Evolutionary conservation across 495 filamentous ascomycete species (phyloP), one percentile per base, ranked within the genome.

Genomic region (Achaetomiella virescens): DNA sequence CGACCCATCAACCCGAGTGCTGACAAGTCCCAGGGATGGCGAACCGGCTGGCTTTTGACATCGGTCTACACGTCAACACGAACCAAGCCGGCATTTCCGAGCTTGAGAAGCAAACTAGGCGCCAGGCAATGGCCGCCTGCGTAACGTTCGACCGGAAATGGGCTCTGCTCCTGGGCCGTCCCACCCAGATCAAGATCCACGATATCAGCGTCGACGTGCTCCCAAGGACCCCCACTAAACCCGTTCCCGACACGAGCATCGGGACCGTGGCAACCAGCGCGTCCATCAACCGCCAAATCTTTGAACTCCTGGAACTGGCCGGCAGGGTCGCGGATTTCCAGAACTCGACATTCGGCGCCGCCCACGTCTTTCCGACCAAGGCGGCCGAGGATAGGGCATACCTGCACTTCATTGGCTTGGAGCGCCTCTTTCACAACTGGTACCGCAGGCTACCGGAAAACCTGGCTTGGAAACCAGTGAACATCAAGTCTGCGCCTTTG

Each of bases 221-320:
- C 4, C 61, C 71, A 12, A 66, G 68, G 46, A 24, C 21, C 9
- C 10, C 41, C 18, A 31, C 6, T 1, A 37, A 44, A 9, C 22
- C 40, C 1, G n/a, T 52, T 3, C 20, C 27, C 2, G 62, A 60
- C 4, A 44, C 50, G 6, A 50, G 31, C 21, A 44, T 41, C 7
- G 52, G 59, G 18, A 17, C 63, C 44, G 54, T 69, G 48, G 66
- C 65, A 41, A 55, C 63, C 17, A 66, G 75, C 37, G 73, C 67
- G 2, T 67, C 73, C 31, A 72, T 79, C 20, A 72, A 78, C 51
- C 72, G 75, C 52, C 64, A 72, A 12, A 63, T 79, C 12, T 60
- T 79, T 36, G 72, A 78, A 59, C 70, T 81, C 3, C 73, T 81
- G 74, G 74, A 75, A 51, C 66, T 80, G n/a, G 74, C 77, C 9